A percentile compares a stretch with the other conserved stretches of the same genome.
Evolutionary conservation across 305 asterid species (phyloP).

Genomic region (Galium porrigens): DNA sequence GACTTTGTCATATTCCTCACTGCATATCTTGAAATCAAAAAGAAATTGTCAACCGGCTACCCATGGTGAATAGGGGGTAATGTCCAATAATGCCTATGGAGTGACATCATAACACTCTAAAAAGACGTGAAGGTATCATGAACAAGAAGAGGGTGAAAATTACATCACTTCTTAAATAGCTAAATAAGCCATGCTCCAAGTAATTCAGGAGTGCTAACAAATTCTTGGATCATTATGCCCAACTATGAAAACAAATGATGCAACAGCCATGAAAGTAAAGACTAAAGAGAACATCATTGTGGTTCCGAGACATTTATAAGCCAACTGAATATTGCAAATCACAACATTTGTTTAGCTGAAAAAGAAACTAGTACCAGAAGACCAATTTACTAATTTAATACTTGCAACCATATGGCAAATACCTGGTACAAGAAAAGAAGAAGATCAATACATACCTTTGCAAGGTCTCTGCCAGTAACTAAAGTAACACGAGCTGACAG

Average conservation of each 20-base stretch:
- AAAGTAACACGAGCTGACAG: constrained; percentile 71
- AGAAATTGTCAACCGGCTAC: constrained; percentile 6
- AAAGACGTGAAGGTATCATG: not conserved
- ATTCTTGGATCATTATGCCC: not conserved
- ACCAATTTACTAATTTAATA: not conserved
- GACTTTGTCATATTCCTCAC: constrained; percentile 64
- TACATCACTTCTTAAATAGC: not conserved
- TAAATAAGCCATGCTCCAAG: not conserved
- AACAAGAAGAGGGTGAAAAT: not conserved
- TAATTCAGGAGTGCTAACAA: not conserved
- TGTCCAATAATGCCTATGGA: not conserved
- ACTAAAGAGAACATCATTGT: not conserved
- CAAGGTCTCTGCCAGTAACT: constrained; percentile 74
- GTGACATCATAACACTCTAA: not conserved
- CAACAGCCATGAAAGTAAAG: not conserved
- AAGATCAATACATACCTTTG: constrained; percentile 48
- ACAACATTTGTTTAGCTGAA: not conserved
- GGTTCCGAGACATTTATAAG: not conserved
- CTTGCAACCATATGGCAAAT: not conserved
- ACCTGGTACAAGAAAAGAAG: not conserved
- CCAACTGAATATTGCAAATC: not conserved
- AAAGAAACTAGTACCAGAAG: not conserved
- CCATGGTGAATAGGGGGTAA: not conserved
- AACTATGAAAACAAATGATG: not conserved
- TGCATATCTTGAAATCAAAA: constrained; percentile 55